phyloP scores from a whole-genome alignment of 2,329 filamentous ascomycete genomes.

The Talaromyces piceae region DNA sequence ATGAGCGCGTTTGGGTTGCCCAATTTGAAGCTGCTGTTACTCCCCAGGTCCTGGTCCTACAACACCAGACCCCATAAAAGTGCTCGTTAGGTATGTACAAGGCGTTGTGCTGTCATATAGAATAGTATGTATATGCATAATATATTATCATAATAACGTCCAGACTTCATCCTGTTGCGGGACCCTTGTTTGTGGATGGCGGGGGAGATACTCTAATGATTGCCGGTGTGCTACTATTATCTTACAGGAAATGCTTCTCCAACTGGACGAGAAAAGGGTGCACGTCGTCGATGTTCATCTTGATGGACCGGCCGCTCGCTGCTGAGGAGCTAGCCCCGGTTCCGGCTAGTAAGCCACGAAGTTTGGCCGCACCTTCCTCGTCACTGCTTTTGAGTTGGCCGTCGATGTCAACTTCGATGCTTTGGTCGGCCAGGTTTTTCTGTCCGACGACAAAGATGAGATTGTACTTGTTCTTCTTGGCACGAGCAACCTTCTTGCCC shows the following conservation, averaged over 20 bases:
- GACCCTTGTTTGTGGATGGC: not conserved
- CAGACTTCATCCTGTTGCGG: not conserved
- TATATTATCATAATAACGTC: not conserved
- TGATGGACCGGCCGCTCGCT: conserved; percentile 28
- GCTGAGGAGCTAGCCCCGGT: conserved; percentile 22
- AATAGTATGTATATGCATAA: not conserved
- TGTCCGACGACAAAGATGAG: conserved; percentile 66
- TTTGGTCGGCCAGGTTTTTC: conserved; percentile 52
- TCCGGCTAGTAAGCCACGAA: conserved; percentile 21
- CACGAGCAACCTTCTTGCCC: conserved; percentile 63
- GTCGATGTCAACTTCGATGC: conserved; percentile 42
- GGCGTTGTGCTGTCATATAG: too few species aligned
- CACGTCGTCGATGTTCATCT: conserved; percentile 29
- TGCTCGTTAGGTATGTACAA: too few species aligned
- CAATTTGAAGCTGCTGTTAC: too few species aligned
- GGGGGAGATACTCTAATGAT: not conserved
- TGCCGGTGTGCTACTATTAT: too few species aligned
- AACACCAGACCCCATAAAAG: too few species aligned
- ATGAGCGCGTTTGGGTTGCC: too few species aligned
- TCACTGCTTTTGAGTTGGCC: conserved; percentile 37
- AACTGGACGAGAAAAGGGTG: conserved; percentile 30
- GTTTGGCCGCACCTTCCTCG: conserved; percentile 19
- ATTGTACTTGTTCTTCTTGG: conserved; percentile 64
- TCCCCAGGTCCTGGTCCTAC: too few species aligned
- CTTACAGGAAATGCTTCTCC: conserved; percentile 31